Base-by-base conservation (phyloP, 148 eudicot genomes). In the Rhododendron vialii region DNA sequence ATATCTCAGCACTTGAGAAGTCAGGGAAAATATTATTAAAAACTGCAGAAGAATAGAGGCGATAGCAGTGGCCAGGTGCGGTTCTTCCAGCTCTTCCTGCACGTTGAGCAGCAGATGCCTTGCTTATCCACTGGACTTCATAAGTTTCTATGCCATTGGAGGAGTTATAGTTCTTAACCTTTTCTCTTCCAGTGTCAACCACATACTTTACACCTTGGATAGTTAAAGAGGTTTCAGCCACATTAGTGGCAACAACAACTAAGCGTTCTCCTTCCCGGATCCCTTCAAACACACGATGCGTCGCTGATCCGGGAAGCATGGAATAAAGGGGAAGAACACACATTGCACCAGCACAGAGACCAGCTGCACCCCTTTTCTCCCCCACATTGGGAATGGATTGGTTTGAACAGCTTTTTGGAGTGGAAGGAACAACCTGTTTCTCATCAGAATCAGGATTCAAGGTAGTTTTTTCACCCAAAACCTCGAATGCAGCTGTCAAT, bases 21-120 rank as follows among this genome's bases (percentile, higher is more conserved):
- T 94, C 93, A 12, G 91, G 84, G 77, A 97, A 94, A 35, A 85
- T 87, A 82, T 93, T 89, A 84, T 67, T 91, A 61, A 93, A 91
- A 41, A 87, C 95, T 36, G 98, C 96, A 59, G 95, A 87, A 89
- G 98, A 92, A 89, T 95, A 97, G 69, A 97, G 93, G 83, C 93
- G 93, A 90, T 94, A 97, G 84, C 99, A 97, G 75, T 94, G 98
- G 87, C 98, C 98, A 81, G 99, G 98, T 43, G 96, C 95, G 2
- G 99, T 97, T 92, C 99, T 94, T 91, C 99, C 99, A 82, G 99
- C 96, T 90, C 99, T 93, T 88, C 99, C 98, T 36, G 96, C 95
- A 69, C 98, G 96, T 88, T 97, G 99, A 13, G 91, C 86, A 83
- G 98, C 98, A 69, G 99, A 97, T 20, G 98, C 99, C 87, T 95